A percentile compares a stretch with the other conserved stretches of the same genome.
These are phyloP conservation scores for Alternaria triticina DNA, from an alignment of 2,329 filamentous ascomycete genomes.

Conservation along the genomic window DNA sequence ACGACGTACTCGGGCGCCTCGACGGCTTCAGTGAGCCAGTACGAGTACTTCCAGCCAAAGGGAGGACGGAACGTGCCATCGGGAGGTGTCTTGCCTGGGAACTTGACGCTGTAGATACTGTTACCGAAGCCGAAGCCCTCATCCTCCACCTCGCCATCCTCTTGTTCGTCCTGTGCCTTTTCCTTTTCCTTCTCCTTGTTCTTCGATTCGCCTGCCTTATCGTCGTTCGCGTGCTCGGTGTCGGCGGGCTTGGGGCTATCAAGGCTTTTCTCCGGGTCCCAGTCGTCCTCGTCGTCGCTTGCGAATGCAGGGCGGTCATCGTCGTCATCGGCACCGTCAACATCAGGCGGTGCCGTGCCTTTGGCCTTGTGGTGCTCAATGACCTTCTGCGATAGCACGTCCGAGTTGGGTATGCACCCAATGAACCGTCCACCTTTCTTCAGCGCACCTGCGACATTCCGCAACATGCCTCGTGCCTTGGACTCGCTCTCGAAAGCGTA, in stretches of 20 bases:
- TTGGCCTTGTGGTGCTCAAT: constrained; percentile 71
- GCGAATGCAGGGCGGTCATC: constrained; percentile 46
- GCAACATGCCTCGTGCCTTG: constrained; percentile 89
- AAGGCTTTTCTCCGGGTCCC: constrained; percentile 55
- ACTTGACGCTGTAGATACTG: constrained; percentile 87
- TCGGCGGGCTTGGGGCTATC: constrained; percentile 45
- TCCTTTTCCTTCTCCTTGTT: constrained; percentile 33
- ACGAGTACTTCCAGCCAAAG: constrained; percentile 98
- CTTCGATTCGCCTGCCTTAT: constrained; percentile 31
- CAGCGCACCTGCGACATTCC: constrained; percentile 86
- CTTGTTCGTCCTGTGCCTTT: constrained; percentile 43
- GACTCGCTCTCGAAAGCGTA: constrained; percentile 95
- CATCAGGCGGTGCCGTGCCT: constrained; percentile 48
- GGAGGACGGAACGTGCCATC: constrained; percentile 93
- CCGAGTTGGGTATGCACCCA: constrained; percentile 95
- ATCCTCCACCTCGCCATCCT: constrained; percentile 56
- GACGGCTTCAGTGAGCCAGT: constrained; percentile 93
- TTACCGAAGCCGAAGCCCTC: constrained; percentile 83
- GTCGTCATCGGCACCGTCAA: constrained; percentile 32
- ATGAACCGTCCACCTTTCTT: constrained; percentile 96
- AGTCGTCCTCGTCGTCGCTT: constrained; percentile 50
- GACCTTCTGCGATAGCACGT: constrained; percentile 83
- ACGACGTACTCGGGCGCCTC: constrained; percentile 98
- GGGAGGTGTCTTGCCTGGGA: constrained; percentile 79
- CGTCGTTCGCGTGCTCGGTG: constrained; percentile 43